These are phyloP conservation scores for Boletus edulis DNA, from an alignment of 768 basidiomycete species.

Conservation along the genomic window DNA sequence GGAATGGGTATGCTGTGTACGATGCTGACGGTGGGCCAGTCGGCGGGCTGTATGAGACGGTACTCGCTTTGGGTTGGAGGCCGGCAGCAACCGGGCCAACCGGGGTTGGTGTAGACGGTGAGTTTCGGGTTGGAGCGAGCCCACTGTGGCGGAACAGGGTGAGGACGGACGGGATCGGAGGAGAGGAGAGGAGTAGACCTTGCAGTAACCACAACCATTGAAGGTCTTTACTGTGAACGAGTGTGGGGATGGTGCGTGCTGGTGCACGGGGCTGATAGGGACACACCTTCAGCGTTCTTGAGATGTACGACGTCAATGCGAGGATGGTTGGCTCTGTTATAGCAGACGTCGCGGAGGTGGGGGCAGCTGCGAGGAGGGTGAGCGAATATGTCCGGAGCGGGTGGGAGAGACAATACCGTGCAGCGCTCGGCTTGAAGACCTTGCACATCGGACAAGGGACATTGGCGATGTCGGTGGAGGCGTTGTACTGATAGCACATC, in stretches of 20 bases:
- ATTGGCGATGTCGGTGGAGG: conserved; percentile 61
- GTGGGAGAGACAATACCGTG: conserved; percentile 44
- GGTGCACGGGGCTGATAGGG: conserved; percentile 4
- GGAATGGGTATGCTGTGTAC: conserved; percentile 77
- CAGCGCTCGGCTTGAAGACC: conserved; percentile 61
- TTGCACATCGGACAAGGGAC: conserved; percentile 82
- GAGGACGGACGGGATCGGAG: conserved; percentile 24
- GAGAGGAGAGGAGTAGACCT: conserved; percentile 45
- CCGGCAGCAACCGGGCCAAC: conserved; percentile 92
- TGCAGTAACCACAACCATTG: conserved; percentile 89
- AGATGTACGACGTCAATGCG: conserved; percentile 75
- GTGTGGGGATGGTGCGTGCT: conserved; percentile 11
- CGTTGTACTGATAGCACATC: conserved; percentile 76
- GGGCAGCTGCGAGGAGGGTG: conserved; percentile 55
- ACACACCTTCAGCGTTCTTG: conserved; percentile 84
- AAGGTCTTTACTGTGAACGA: conserved; percentile 63
- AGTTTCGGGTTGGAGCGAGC: conserved; percentile 59
- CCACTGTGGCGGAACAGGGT: conserved; percentile 52
- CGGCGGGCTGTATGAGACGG: conserved; percentile 62
- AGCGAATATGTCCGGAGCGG: conserved; percentile 16
- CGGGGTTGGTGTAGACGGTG: conserved; percentile 62
- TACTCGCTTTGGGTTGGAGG: conserved; percentile 60
- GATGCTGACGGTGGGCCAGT: conserved; percentile 78
- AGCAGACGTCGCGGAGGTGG: conserved; percentile 71
- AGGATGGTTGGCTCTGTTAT: conserved; percentile 71